These are phyloP conservation scores for Boeremia lycopersici DNA, from an alignment of 2,329 filamentous ascomycete species.

Conservation along the genomic window DNA sequence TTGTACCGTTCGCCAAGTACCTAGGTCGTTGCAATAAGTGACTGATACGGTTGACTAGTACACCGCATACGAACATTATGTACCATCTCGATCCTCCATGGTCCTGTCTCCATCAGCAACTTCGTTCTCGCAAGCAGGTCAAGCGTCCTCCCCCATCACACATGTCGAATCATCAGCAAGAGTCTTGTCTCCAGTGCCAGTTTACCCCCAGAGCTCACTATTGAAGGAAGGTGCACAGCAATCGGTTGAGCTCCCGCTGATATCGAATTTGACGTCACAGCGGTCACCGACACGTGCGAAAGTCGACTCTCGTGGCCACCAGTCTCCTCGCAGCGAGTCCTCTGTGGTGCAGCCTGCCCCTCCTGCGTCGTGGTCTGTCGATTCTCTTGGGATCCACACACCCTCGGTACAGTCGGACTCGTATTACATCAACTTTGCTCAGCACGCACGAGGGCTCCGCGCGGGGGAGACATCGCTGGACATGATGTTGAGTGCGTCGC, in stretches of 20 bases:
- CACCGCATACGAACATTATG: constrained; percentile 39
- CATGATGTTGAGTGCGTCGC: constrained; percentile 33
- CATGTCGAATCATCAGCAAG: constrained; percentile 29
- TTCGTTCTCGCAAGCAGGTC: constrained; percentile 30
- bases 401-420: constrained; percentile 33
- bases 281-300: constrained; percentile 19
- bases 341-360: constrained; percentile 49
- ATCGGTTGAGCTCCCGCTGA: background rate
- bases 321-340: constrained; percentile 52
- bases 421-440: constrained; percentile 32
- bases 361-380: constrained; percentile 48
- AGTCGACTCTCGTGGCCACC: constrained; percentile 19
- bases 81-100: constrained; percentile 40
- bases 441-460: constrained; percentile 5
- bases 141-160: constrained; percentile 24
- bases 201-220: constrained; percentile 34
- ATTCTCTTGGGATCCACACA: constrained; percentile 50
- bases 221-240: constrained; percentile 1
- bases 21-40: background rate
- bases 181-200: constrained; percentile 40
- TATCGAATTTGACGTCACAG: constrained; percentile 17
- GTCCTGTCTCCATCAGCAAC: constrained; percentile 29
- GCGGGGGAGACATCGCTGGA: background rate
- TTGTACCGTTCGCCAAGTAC: background rate
- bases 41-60: constrained; percentile 19